A percentile compares a stretch with the other conserved stretches of the same genome.
Conservation (phyloP, 306 rosid genomes). For the Argentina anserina region DNA sequence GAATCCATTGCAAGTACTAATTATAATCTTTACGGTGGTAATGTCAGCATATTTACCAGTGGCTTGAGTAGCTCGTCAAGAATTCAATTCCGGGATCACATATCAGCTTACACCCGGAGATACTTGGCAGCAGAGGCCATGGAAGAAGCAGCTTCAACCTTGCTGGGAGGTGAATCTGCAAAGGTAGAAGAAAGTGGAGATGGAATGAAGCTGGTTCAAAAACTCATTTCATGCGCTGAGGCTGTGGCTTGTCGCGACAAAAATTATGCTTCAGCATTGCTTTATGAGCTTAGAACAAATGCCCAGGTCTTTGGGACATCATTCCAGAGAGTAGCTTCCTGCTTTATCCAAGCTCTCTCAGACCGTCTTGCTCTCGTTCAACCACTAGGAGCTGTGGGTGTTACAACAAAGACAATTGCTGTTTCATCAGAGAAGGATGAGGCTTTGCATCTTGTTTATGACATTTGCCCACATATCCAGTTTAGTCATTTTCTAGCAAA, state of each 20-base stretch:
- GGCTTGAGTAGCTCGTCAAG: neutral
- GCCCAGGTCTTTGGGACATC: constrained; percentile 17
- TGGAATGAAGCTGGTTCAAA: constrained; percentile 16
- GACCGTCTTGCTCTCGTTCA: constrained; percentile 11
- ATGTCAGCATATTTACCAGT: neutral
- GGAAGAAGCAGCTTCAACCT: constrained; percentile 7
- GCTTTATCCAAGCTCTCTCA: constrained; percentile 18
- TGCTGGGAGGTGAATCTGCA: neutral
- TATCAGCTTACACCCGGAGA: constrained; percentile 8
- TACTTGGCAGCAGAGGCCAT: constrained; percentile 15
- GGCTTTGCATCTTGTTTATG: constrained; percentile 19
- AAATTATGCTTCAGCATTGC: constrained; percentile 5
- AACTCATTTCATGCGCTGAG: constrained; percentile 14
- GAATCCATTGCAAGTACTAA: neutral
- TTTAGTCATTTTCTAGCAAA: constrained; percentile 16
- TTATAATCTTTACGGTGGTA: neutral
- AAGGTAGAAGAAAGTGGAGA: neutral
- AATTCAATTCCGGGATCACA: constrained; percentile 12
- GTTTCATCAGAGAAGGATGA: constrained; percentile 12
- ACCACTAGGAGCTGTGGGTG: constrained; percentile 9
- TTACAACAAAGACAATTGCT: neutral
- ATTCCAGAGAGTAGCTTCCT: constrained; percentile 19
- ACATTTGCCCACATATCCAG: constrained; percentile 15
- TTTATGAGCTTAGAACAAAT: constrained; percentile 13
- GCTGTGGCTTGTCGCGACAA: constrained; percentile 18